Evolutionary conservation across 352 stramenopile genomes (phyloP).

Genomic region (Globisporangium takayamanum): DNA sequence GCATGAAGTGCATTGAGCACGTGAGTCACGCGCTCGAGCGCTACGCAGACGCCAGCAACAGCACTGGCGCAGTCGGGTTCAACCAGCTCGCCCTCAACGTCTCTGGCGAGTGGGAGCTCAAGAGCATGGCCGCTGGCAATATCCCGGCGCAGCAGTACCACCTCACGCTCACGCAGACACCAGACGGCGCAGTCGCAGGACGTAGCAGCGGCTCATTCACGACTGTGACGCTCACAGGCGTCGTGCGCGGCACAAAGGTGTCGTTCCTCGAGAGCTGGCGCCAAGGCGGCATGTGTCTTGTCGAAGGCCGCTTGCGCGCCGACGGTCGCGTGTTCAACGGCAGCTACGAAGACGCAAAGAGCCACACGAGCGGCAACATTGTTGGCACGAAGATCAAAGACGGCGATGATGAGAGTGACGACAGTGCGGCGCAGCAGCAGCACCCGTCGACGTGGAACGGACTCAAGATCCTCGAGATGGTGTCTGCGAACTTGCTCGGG

Average conservation of each 20-base stretch:
- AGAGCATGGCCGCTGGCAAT: conserved; percentile 80
- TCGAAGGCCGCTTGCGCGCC: conserved; percentile 67
- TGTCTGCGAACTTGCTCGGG: conserved; percentile 68
- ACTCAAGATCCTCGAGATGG: conserved; percentile 71
- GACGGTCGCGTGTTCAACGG: conserved; percentile 70
- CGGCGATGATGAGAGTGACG: conserved; percentile 13
- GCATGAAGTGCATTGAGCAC: conserved; percentile 60
- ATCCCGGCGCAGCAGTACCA: conserved; percentile 87
- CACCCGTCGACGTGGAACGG: conserved; percentile 28
- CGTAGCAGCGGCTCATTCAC: conserved; percentile 79
- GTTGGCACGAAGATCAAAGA: conserved; percentile 57
- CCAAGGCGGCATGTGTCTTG: conserved; percentile 82
- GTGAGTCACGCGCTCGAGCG: conserved; percentile 45
- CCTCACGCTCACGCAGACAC: conserved; percentile 60
- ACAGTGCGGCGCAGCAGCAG: conserved; percentile 6
- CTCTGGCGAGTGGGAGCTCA: conserved; percentile 82
- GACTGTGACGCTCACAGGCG: conserved; percentile 69
- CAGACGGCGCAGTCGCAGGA: conserved; percentile 55
- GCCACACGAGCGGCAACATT: conserved; percentile 80
- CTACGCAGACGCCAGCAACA: background rate
- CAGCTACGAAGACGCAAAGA: conserved; percentile 85
- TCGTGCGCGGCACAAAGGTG: conserved; percentile 72
- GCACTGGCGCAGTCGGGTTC: background rate
- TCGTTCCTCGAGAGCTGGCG: conserved; percentile 85
- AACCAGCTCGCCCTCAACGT: conserved; percentile 55